Evolutionary conservation across 441 rosid genomes (phyloP), one percentile per base, ranked within the genome.

Genomic region (Brassica hybrid): DNA sequence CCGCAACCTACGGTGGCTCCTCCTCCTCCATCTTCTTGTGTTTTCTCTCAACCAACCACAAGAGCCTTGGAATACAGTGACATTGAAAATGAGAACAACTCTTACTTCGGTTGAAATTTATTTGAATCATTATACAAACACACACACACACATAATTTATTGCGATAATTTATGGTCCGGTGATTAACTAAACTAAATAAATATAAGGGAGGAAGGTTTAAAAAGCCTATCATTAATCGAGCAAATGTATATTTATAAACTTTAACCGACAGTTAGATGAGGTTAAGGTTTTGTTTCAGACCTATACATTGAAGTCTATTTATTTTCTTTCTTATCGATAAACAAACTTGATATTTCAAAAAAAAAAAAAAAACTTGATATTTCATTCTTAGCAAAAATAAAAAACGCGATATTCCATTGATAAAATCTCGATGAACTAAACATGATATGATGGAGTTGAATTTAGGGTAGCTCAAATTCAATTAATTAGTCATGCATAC

Each of bases 71-170:
- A 89, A 76, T 91, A 86, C 62, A 85, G 84, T 80, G 79, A 83
- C 75, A 88, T 89, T 80, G 85, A 91, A 17, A 90, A 83, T 80
- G 92, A 89, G 69, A 89, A 91, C 82, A 84, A 86, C 78, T 80
- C 98, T 9, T 94, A 88, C 76, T 94, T 92, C 79, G 92, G 94
- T 68, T 92, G 82, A 85, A 68, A 67, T 50, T 30, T 72, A 59
- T 69, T 65, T 78, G 57, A 70, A 73, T 68, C 71, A 71, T 61
- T 54, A 52, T 59, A 76, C 63, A 74, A 57, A 27, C 17, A 69
- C 79, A 76, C 12, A 67, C 73, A 57, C 14, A 72, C 32, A 76
- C 30, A 71, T 77, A 78, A 83, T 73, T 86, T 84, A 70, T 78
- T 83, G 80, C 38, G 18, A 71, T 58, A 69, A 43, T 70, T 65